Conservation (phyloP, 2,329 filamentous ascomycete genomes). For the Pyrenophora teres region DNA sequence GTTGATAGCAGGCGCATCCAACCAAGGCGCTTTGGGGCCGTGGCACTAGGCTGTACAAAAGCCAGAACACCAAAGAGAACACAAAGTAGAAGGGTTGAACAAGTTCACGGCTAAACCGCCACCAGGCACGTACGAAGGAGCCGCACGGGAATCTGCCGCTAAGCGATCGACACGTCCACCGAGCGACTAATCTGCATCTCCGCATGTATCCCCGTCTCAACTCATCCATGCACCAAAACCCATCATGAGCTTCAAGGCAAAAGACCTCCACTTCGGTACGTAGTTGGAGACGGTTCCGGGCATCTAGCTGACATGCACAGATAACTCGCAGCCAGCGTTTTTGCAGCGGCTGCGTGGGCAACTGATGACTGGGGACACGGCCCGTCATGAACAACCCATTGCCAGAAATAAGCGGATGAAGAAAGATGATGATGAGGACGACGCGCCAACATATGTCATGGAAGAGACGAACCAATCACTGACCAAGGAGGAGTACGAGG, state of each 20-base stretch:
- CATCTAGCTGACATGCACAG: constrained; percentile 50
- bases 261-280: constrained; percentile 69
- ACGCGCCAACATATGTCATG: constrained; percentile 75
- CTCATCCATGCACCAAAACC: constrained; percentile 5
- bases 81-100: not conserved
- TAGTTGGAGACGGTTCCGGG: not conserved
- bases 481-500: constrained; percentile 57
- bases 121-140: constrained; percentile 2
- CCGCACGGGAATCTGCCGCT: constrained; percentile 17
- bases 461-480: constrained; percentile 69
- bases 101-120: constrained; percentile 2
- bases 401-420: constrained; percentile 52
- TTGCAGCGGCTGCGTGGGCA: constrained; percentile 56
- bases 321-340: constrained; percentile 57
- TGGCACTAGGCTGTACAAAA: not conserved
- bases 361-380: constrained; percentile 57
- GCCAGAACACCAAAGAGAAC: not conserved
- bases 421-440: constrained; percentile 72
- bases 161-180: constrained; percentile 16
- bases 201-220: not conserved
- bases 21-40: constrained; percentile 11
- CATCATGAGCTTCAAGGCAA: constrained; percentile 64
- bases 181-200: constrained; percentile 10
- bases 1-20: constrained; percentile 13
- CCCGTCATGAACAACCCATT: constrained; percentile 52